A percentile compares a stretch with the other conserved stretches of the same genome.
These are phyloP conservation scores for Vanrija pseudolonga DNA, from an alignment of 1,284 basidiomycete genomes.

Conservation along the genomic window DNA sequence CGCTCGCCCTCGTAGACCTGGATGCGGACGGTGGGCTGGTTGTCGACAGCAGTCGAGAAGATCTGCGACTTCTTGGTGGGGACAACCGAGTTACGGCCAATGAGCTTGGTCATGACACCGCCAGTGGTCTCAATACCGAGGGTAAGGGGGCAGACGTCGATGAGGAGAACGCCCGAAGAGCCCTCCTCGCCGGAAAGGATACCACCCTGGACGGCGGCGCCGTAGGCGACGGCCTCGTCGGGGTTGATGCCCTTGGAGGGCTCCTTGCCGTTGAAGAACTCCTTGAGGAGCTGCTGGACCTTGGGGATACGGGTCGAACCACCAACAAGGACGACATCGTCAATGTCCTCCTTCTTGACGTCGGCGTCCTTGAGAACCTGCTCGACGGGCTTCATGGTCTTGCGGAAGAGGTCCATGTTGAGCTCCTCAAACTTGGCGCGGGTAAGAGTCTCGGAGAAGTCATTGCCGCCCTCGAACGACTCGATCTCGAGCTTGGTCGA, in stretches of 20 bases:
- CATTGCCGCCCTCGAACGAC: conserved; percentile 88
- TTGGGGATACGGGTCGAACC: conserved; percentile 98
- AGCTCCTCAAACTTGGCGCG: conserved; percentile 98
- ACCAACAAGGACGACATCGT: conserved; percentile 97
- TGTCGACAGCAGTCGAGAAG: conserved; percentile 94
- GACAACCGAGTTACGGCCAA: conserved; percentile 90
- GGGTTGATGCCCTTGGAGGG: conserved; percentile 96
- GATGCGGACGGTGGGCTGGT: conserved; percentile 87
- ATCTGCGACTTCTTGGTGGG: conserved; percentile 99
- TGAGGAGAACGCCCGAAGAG: conserved; percentile 92
- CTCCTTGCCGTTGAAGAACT: conserved; percentile 83
- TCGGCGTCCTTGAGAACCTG: conserved; percentile 97
- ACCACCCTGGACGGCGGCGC: conserved; percentile 98
- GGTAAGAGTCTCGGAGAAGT: conserved; percentile 91
- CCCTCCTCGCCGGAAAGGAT: conserved; percentile 98
- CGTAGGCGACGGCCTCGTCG: conserved; percentile 98
- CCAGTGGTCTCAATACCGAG: conserved; percentile 98
- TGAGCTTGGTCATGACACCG: conserved; percentile 96
- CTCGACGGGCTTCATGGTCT: conserved; percentile 99
- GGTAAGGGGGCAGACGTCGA: conserved; percentile 94
- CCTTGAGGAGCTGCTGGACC: conserved; percentile 93
- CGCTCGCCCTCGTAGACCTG: conserved; percentile 91
- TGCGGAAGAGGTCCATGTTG: conserved; percentile 97
- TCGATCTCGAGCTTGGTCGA: conserved; percentile 70
- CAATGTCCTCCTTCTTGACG: conserved; percentile 94